phyloP scores from a whole-genome alignment of 1,139 yeast species.

The Debaryomyces udenii region DNA sequence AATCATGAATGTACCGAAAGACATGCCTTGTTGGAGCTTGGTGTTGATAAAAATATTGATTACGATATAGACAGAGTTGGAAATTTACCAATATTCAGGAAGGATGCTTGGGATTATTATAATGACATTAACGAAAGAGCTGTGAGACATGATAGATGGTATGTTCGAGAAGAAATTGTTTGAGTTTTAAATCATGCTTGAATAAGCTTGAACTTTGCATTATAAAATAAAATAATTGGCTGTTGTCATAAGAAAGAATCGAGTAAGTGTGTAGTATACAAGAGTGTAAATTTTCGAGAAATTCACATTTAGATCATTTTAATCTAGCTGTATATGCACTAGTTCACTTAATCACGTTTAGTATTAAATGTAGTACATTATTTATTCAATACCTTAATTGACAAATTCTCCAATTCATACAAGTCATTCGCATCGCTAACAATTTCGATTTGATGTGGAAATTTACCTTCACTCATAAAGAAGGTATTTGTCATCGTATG shows the following conservation, averaged over 20 bases:
- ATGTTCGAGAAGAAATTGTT: constrained; percentile 18
- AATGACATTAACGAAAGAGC: constrained; percentile 31
- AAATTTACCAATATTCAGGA: constrained; percentile 37
- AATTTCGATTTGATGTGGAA: constrained; percentile 10
- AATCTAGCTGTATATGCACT: too few species aligned
- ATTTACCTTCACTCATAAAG: constrained; percentile 13
- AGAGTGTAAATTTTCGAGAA: too few species aligned
- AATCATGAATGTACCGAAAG: constrained; percentile 26
- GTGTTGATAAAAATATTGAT: constrained; percentile 26
- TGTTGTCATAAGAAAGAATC: too few species aligned
- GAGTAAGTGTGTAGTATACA: too few species aligned
- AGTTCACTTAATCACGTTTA: background rate
- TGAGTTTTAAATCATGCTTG: background rate
- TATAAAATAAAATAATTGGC: background rate
- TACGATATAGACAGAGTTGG: constrained; percentile 25
- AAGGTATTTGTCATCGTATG: constrained; percentile 16
- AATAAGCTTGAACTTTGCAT: constrained; percentile 1
- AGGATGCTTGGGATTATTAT: constrained; percentile 46
- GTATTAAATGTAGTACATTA: background rate
- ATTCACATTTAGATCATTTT: too few species aligned
- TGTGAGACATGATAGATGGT: constrained; percentile 31
- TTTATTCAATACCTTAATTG: constrained; percentile 6
- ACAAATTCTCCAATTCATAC: constrained; percentile 3
- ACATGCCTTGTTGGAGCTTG: constrained; percentile 27
- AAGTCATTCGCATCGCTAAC: background rate